Evolutionary conservation across 169 alveolate species (phyloP).

Genomic region (Eimeria praecox): DNA sequence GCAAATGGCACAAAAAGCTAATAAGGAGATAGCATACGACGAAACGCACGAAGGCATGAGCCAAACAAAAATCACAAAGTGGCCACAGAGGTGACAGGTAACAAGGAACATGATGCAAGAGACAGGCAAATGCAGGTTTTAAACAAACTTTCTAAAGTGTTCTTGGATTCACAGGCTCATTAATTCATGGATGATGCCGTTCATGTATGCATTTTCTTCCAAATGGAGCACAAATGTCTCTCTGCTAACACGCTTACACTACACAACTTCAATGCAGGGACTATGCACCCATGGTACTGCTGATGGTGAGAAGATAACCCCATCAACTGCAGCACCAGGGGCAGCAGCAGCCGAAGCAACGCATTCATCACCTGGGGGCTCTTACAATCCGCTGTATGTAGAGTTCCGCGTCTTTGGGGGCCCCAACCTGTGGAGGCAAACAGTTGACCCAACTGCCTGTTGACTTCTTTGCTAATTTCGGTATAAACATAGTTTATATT

Average conservation of each 20-base stretch:
- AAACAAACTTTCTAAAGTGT: background rate
- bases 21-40: no score
- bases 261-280: no score
- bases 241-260: no score
- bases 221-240: no score
- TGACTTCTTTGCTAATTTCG: background rate
- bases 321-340: background rate
- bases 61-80: background rate
- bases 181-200: background rate
- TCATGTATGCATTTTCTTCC: background rate
- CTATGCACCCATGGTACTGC: background rate
- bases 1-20: no score
- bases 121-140: background rate
- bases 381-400: conserved; percentile 57
- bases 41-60: no score
- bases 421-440: conserved; percentile 42
- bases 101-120: background rate
- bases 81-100: background rate
- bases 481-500: background rate
- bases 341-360: background rate
- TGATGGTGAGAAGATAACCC: background rate
- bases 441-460: background rate
- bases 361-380: conserved; percentile 4
- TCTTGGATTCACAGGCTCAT: background rate
- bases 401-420: conserved; percentile 26